Percentiles rank a stretch among this genome's conserved stretches.
phyloP scores from a whole-genome alignment of 1,139 yeast genomes.

The Sugiyamaella sp. region DNA sequence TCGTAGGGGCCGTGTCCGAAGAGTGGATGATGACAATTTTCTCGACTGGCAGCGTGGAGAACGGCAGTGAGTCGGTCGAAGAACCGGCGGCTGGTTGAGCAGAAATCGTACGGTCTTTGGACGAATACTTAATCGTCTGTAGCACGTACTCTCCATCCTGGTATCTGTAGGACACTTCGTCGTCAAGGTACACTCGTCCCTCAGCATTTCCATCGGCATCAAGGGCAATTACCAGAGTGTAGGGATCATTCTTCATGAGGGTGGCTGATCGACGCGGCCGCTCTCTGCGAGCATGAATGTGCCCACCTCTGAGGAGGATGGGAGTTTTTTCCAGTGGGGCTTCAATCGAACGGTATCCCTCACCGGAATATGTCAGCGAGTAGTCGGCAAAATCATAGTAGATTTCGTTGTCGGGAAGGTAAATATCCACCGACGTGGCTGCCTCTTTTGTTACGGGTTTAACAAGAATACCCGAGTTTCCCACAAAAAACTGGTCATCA shows the following conservation, averaged over 20 bases:
- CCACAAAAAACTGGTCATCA: conserved; percentile 85
- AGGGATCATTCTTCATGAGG: conserved; percentile 81
- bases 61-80: conserved; percentile 13
- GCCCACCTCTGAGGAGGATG: conserved; percentile 75
- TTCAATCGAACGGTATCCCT: conserved; percentile 44
- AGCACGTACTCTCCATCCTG: conserved; percentile 33
- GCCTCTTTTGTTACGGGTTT: conserved; percentile 77
- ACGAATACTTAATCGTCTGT: conserved; percentile 25
- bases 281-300: conserved; percentile 65
- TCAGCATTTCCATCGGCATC: conserved; percentile 49
- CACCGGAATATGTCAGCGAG: conserved; percentile 44
- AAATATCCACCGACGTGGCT: conserved; percentile 50
- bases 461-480: conserved; percentile 70
- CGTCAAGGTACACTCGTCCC: conserved; percentile 74
- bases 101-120: conserved; percentile 51
- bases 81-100: conserved; percentile 53
- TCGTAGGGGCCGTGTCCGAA: not conserved
- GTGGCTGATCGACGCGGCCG: conserved; percentile 79
- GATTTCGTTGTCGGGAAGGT: conserved; percentile 64
- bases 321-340: conserved; percentile 72
- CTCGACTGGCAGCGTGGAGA: conserved; percentile 49
- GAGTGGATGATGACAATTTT: conserved; percentile 54
- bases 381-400: conserved; percentile 61
- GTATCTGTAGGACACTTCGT: conserved; percentile 75
- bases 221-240: conserved; percentile 70